Base-by-base conservation (phyloP, 148 eudicot genomes). In the Simmondsia chinensis region DNA sequence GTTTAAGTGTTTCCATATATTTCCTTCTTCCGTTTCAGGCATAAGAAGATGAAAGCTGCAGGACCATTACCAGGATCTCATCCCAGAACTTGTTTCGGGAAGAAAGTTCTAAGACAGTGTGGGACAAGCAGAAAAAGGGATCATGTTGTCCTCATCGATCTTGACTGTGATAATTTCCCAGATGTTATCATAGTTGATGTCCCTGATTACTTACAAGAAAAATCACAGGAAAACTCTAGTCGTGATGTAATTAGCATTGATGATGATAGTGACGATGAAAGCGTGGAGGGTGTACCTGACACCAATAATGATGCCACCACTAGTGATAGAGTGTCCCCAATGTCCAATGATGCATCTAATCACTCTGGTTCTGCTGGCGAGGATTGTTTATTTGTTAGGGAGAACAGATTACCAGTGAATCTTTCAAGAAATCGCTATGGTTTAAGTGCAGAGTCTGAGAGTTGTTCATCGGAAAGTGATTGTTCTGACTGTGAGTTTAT, bases 111-210 rank as follows among this genome's bases (percentile, higher is more conserved):
- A 46, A 66, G 58, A 50, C 64, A 56, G 46, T 79, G 83, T 56
- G 59, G 50, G 55, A 73, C 38, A 25, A 57, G 58, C 43, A 71
- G 45, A 20, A 71, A 60, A 35, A 53, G 50, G 50, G 75, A 79
- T 23, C 55, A 77, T 45, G 53, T 77, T 51, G 76, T 79, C 22
- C 45, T 86, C 18, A 91, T 91, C 22, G 99, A 91, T 62, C 75
- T 82, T 39, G 99, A 82, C 45, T 53, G 71, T 39, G 93, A 81
- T 47, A 52, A 67, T 32, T 40, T 46, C 13, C 56, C 63, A 31
- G 66, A 79, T 39, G 75, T 74, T 41, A 66, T 83, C 33, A 61
- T 80, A 30, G 32, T 88, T 20, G 96, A 88, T 43, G 55, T 68
- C 38, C 85, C 85, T n/a, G 85, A 82, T 22, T 72, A 74, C 29